phyloP scores from a whole-genome alignment of 202 grass and related monocot genomes.

The Eragrostis tef region DNA sequence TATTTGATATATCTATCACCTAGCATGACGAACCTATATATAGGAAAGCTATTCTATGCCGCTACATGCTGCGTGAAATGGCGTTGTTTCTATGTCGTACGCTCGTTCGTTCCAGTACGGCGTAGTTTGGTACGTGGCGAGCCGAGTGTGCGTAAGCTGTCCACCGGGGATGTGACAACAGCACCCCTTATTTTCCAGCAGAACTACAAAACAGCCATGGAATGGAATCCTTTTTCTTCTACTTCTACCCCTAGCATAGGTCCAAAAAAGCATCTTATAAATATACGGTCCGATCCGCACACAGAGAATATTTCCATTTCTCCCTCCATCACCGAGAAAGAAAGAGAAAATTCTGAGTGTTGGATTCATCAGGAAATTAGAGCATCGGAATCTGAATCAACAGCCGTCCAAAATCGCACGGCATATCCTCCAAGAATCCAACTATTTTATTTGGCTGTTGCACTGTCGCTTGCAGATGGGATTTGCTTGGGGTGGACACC shows the following conservation, averaged over 20 bases:
- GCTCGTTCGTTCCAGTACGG: not conserved
- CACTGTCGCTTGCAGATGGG: conserved; percentile 1
- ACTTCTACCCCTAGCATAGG: not conserved
- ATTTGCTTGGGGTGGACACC: not conserved
- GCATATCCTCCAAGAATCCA: conserved; percentile 50
- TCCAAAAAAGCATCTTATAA: conserved; percentile 37
- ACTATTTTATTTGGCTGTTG: conserved; percentile 18
- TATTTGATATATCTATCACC: not conserved
- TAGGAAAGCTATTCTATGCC: no score
- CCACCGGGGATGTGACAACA: not conserved
- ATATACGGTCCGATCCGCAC: not conserved
- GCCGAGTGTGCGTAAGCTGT: conserved; percentile 34
- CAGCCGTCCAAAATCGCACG: conserved; percentile 42
- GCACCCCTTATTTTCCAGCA: rapidly evolving
- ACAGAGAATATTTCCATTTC: conserved; percentile 35
- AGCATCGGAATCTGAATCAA: conserved; percentile 58
- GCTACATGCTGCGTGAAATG: no score
- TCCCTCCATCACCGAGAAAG: not conserved
- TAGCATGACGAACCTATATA: not conserved
- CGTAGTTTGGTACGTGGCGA: conserved; percentile 47
- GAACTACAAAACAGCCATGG: conserved; percentile 11
- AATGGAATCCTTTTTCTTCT: conserved; percentile 8
- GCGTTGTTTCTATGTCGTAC: not conserved
- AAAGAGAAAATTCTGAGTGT: not conserved
- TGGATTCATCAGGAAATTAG: conserved; percentile 10